Percentiles rank a stretch among this genome's conserved stretches.
These are phyloP conservation scores for Chalaropsis thielavioides DNA, from an alignment of 2,329 filamentous ascomycete species.

Conservation along the genomic window DNA sequence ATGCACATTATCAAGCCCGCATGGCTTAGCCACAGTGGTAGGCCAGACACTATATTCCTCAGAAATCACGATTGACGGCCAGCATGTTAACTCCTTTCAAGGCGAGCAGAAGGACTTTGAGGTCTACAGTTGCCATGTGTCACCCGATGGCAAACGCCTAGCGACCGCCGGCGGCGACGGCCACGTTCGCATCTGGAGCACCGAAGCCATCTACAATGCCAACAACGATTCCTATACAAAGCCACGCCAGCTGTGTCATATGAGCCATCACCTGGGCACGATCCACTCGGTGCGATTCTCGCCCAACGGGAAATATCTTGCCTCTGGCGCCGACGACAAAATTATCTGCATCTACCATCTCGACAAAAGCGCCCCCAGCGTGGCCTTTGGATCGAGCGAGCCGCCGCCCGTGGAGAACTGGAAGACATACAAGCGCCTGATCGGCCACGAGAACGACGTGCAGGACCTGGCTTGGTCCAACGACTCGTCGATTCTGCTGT, in stretches of 20 bases:
- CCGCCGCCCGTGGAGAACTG: constrained; percentile 91
- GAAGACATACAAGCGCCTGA: constrained; percentile 85
- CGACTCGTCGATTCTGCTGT: constrained; percentile 90
- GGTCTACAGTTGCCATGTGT: constrained; percentile 96
- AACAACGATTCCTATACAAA: constrained; percentile 55
- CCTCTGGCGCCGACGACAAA: constrained; percentile 95
- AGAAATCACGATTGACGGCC: too few relatives aligned
- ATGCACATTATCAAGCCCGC: constrained; percentile 90
- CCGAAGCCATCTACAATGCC: constrained; percentile 77
- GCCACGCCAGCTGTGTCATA: constrained; percentile 88
- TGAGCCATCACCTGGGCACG: constrained; percentile 96
- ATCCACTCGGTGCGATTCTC: constrained; percentile 97
- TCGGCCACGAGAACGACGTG: constrained; percentile 96
- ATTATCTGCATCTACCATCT: constrained; percentile 95
- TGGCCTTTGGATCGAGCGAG: constrained; percentile 77
- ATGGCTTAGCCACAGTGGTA: constrained; percentile 80
- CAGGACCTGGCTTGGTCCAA: constrained; percentile 95
- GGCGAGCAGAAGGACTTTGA: constrained; percentile 95
- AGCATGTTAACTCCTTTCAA: constrained; percentile 1
- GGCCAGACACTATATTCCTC: neutral
- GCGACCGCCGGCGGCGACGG: constrained; percentile 95
- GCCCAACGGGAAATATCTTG: constrained; percentile 84
- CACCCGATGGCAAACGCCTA: constrained; percentile 78
- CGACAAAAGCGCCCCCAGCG: constrained; percentile 64
- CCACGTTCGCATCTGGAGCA: constrained; percentile 95